Base-by-base conservation (phyloP, 257 asterid species). In the Ajuga chamaepitys region DNA sequence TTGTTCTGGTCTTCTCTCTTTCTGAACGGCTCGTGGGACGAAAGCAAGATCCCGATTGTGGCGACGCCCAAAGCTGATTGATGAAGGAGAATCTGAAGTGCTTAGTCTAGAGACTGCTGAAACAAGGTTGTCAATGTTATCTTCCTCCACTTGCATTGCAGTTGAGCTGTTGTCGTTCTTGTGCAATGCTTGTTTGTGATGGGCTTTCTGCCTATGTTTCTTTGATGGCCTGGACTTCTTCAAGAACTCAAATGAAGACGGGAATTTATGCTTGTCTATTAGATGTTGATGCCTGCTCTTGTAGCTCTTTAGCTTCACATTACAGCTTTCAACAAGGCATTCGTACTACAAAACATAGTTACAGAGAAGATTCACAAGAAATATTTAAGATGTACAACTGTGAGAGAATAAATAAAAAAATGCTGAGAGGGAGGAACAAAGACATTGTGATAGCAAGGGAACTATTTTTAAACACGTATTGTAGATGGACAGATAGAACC, bases 271-370 rank as follows among this genome's bases (percentile, higher is more conserved):
- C 82, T 87, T 89, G 82, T 93, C 97, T 6, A 87, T 71, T 55
- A 93, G 82, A 77, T 93, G 98, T 37, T 89, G 97, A 66, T 87
- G 95, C 74, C 98, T 82, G 82, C 80, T 82, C 82, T 89, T 89
- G 84, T 89, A 87, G 81, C 84, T 83, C 80, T 85, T 93, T 78
- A 93, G 81, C 79, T 85, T 89, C 54, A 67, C 79, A 62, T 79
- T 91, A 62, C 98, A 93, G 68, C 95, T 95, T 84, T 93, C 97
- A 48, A 93, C 98, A 24, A 89, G 97, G 83, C 98, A 93, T 77
- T 87, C 97, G 45, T 83, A 93, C 98, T 93, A 64, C 53, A 71
- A 17, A 35, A 65, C 71, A 75, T 35, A 56, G 58, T 6, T 14
- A 5, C 3, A 42, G 22, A 60, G 42, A 56, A 41, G 4, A 14